Conservation (phyloP, 2,329 filamentous ascomycete genomes). For the Arachnomyces sp. region DNA sequence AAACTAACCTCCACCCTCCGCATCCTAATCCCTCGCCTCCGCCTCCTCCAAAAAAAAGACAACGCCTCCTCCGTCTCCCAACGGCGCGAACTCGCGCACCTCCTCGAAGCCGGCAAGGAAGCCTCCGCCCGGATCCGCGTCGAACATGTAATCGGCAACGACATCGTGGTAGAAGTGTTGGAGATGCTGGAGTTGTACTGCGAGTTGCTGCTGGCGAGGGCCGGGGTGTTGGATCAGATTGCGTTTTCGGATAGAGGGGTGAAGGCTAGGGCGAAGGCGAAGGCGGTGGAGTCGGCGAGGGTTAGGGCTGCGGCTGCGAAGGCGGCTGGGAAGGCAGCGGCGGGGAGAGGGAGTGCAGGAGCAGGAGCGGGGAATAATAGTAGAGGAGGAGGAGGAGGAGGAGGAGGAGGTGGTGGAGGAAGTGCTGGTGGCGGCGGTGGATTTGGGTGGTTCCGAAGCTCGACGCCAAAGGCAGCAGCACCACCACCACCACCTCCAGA, state of each 20-base stretch:
- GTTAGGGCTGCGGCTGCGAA: constrained; percentile 1
- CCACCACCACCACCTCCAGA: neutral
- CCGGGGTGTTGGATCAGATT: constrained; percentile 17
- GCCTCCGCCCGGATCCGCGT: constrained; percentile 17
- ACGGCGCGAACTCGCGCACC: constrained; percentile 16
- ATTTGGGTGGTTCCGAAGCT: neutral
- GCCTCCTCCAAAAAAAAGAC: constrained; percentile 17
- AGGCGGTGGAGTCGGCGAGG: constrained; percentile 2
- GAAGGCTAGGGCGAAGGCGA: neutral
- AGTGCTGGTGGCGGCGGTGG: neutral
- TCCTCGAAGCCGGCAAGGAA: constrained; percentile 15
- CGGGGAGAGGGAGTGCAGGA: neutral
- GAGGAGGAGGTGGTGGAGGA: neutral
- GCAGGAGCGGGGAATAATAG: neutral
- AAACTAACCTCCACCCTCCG: constrained; percentile 15
- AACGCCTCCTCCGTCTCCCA: constrained; percentile 16
- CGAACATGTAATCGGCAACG: constrained; percentile 17
- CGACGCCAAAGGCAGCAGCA: neutral
- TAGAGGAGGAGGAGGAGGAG: neutral
- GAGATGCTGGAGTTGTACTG: constrained; percentile 17
- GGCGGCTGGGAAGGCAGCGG: neutral
- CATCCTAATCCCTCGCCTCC: constrained; percentile 14
- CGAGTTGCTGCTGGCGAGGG: constrained; percentile 15
- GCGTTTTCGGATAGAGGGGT: constrained; percentile 13
- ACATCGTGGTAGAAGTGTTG: constrained; percentile 15